Percentiles rank a stretch among this genome's conserved stretches.
Evolutionary conservation across 139 green algal species (phyloP).

Genomic region (Astrephomene gubernaculifera): DNA sequence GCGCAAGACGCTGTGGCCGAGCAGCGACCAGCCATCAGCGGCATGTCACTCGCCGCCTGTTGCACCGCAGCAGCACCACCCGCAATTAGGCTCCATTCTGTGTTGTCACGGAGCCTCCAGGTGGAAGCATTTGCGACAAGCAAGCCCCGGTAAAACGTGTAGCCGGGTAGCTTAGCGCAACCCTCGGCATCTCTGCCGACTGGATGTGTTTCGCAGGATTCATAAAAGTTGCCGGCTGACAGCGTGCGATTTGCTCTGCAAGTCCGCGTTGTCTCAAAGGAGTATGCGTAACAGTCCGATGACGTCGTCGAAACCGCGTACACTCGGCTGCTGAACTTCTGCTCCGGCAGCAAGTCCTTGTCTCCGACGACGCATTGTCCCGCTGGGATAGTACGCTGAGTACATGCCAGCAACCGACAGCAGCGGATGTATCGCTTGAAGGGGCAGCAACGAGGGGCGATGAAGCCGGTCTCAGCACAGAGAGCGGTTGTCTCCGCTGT

Average conservation of each 20-base stretch:
- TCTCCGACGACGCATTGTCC: conserved; percentile 25
- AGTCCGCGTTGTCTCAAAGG: background rate
- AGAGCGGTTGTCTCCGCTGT: conserved; percentile 5
- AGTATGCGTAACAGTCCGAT: conserved; percentile 36
- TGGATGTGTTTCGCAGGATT: background rate
- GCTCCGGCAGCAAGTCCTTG: conserved; percentile 35
- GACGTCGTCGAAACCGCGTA: conserved; percentile 37
- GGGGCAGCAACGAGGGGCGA: conserved; percentile 34
- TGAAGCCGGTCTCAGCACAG: background rate
- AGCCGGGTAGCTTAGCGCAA: conserved; percentile 40
- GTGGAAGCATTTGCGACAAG: background rate
- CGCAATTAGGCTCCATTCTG: background rate
- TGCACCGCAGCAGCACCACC: background rate
- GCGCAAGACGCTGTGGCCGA: background rate
- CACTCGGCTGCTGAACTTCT: background rate
- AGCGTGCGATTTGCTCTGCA: conserved; percentile 23
- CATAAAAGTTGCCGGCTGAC: background rate
- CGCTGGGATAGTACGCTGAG: background rate
- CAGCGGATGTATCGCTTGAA: conserved; percentile 20
- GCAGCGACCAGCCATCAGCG: conserved; percentile 41
- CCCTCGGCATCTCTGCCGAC: conserved; percentile 12
- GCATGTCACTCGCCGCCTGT: conserved; percentile 28
- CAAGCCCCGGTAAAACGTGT: conserved; percentile 19
- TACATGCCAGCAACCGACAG: conserved; percentile 16
- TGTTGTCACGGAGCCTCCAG: conserved; percentile 21